Evolutionary conservation across 2,329 filamentous ascomycete genomes (phyloP).

Genomic region (Neofusicoccum cordaticola): DNA sequence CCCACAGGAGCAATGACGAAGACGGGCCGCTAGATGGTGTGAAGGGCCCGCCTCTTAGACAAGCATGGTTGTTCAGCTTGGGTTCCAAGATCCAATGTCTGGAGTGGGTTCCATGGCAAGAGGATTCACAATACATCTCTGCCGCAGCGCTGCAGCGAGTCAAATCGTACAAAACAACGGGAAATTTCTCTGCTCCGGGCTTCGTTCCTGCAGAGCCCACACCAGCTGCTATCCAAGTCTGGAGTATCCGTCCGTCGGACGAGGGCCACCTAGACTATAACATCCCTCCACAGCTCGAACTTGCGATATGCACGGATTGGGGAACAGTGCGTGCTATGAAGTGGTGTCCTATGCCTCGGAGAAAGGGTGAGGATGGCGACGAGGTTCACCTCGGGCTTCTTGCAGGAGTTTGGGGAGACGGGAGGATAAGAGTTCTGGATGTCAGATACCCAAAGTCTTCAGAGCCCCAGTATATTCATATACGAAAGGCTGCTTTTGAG

Average conservation of each 20-base stretch:
- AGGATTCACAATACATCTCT: slow-evolving; percentile 54
- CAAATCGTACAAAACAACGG: slow-evolving; percentile 30
- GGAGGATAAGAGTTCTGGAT: slow-evolving; percentile 54
- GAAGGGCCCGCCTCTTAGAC: slow-evolving; percentile 31
- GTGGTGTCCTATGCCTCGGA: slow-evolving; percentile 54
- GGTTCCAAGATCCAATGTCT: slow-evolving; percentile 53
- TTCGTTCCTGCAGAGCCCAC: slow-evolving; percentile 26
- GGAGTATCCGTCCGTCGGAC: slow-evolving; percentile 39
- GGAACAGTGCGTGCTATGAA: slow-evolving; percentile 54
- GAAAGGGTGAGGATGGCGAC: slow-evolving; percentile 25
- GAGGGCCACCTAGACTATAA: slow-evolving; percentile 43
- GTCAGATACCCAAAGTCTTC: slow-evolving; percentile 30
- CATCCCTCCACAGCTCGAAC: slow-evolving; percentile 44
- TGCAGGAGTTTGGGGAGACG: slow-evolving; percentile 59
- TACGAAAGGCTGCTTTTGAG: slow-evolving; percentile 50
- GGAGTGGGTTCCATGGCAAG: slow-evolving; percentile 43
- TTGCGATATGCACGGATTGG: slow-evolving; percentile 57
- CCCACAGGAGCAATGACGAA: slow-evolving; percentile 9
- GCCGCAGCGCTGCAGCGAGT: slow-evolving; percentile 37
- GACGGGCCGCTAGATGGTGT: slow-evolving; percentile 14
- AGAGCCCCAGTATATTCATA: slow-evolving; percentile 35
- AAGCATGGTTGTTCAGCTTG: slow-evolving; percentile 56
- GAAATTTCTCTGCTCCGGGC: slow-evolving; percentile 35
- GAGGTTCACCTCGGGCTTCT: slow-evolving; percentile 49
- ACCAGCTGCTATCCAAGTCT: slow-evolving; percentile 56